Base-by-base conservation (phyloP, 129 eudicot species). In the Helichrysum umbraculigerum region DNA sequence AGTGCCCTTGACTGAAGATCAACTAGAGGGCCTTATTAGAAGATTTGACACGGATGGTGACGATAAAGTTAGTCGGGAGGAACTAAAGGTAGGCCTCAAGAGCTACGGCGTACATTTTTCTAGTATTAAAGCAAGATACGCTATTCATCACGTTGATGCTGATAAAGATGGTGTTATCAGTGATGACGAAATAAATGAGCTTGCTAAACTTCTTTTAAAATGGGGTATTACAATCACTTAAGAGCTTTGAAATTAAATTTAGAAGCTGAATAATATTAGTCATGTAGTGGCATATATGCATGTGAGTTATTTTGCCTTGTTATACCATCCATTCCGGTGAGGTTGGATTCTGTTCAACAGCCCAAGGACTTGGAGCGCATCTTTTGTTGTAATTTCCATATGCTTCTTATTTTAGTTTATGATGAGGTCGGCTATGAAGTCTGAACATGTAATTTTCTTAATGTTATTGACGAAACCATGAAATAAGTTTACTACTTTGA, bases 121-220 rank as follows among this genome's bases (percentile, higher is more conserved):
- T 2, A 16, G 78, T 25, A 74, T 80, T 65, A 74, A 75, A 56
- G 83, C 88, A 20, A 30, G 54, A 59, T 66, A 81, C 56, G 85
- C 80, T 54, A 29, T 81, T 19, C 73, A 50, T 58, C 56, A 74
- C 56, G 80, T 81, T 60, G 88, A 85, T 81, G 70, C 79, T 22
- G 71, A 85, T 10, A 70, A 76, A 61, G 88, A 85, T 70, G 85
- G 85, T 68, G 66, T 64, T 64, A 81, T 85, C 51, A 60, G 57
- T 42, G 88, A 85, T 14, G 78, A 77, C 0, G 88, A 85, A 65
- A 41, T 85, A 9, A 66, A 66, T 47, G 74, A 72, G 32, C 79
- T 82, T 19, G 76, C 79, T 1, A 81, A 61, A 34, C 61, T 75
- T 41, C 64, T 63, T 67, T 81, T 76, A 41, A 75, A 70, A 35